Base-by-base conservation (phyloP, 371 early-diverging fungal species). In the Mortierella sp. region DNA sequence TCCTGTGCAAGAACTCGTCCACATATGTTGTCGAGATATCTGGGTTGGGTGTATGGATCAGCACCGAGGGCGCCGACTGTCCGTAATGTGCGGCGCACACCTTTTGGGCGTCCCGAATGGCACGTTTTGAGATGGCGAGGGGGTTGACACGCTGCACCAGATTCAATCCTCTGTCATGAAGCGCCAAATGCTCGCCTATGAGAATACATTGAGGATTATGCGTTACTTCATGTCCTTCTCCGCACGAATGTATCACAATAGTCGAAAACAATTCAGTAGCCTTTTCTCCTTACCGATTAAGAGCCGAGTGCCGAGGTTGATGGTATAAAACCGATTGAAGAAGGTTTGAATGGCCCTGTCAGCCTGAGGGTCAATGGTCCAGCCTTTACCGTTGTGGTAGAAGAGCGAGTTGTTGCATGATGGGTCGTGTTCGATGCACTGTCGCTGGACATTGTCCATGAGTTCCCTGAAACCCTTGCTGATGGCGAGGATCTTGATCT, bases 131-230 rank as follows among this genome's bases (percentile, higher is more conserved):
- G 70, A 95, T 89, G 16, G 89, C 89, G 41, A 91, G 84, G 21
- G 95, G 95, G 68, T 90, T 89, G 35, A 94, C 87, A 10, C 84
- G 88, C 83, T 92, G 94, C 11, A 93, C 94, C 35, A 92, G 90
- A 72, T 91, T 90, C 71, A 90, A 85, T 44, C 88, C 83, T 49
- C 91, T 87, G 72, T 90, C 90, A 75, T 90, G 89, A 78, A 94
- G 90, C 8, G 91, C 90, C 48, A 95, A 77, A 74, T 95, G 94
- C 87, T 95, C 94, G 82, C 91, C 91, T 76, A 93, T 88, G 65
- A 10, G 44, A n/a, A 16, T 27, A 24, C 32, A 51, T 54, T 27
- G 41, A 38, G 21, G n/a, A 55, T 38, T 8, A 35, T 3, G 2
- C 21, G 54, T 8, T 38, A 55, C 35, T 35, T 51, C 65, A 60